Evolutionary conservation across 768 basidiomycete species (phyloP).

Genomic region (Mycena olivaceomarginata): DNA sequence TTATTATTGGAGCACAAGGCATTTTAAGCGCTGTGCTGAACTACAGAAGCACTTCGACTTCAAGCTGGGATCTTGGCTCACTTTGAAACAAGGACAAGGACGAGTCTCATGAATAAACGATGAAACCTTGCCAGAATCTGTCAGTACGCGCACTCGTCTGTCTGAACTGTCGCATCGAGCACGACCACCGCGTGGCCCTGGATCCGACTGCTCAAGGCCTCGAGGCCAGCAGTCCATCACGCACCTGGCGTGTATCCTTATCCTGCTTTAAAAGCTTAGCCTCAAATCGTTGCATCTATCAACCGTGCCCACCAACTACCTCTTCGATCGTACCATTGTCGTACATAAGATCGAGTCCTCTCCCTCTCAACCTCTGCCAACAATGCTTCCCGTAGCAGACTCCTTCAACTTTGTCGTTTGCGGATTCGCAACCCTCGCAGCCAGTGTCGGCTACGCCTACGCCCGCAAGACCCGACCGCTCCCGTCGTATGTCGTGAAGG

Average conservation of each 20-base stretch:
- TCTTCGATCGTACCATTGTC: conserved; percentile 5
- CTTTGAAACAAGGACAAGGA: background rate
- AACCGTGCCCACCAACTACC: conserved; percentile 8
- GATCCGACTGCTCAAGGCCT: conserved; percentile 39
- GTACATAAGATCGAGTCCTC: background rate
- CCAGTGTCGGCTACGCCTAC: conserved; percentile 75
- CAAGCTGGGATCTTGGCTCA: background rate
- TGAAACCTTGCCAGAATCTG: background rate
- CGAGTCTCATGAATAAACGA: background rate
- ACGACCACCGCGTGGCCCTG: conserved; percentile 36
- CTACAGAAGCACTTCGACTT: background rate
- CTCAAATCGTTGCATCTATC: background rate
- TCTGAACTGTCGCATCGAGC: conserved; percentile 18
- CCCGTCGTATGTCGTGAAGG: conserved; percentile 47
- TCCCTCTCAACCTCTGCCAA: conserved; percentile 3
- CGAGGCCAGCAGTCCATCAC: conserved; percentile 33
- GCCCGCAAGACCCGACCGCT: conserved; percentile 59
- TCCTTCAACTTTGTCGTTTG: conserved; percentile 71
- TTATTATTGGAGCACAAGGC: background rate
- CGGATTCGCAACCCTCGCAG: conserved; percentile 76
- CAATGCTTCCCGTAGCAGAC: conserved; percentile 71
- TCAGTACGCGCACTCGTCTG: conserved; percentile 16
- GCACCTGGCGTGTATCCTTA: conserved; percentile 39
- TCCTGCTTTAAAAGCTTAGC: conserved; percentile 35
- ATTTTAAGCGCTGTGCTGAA: no score